Conservation (phyloP, 768 basidiomycete species). For the Phaffia tasmanica region DNA sequence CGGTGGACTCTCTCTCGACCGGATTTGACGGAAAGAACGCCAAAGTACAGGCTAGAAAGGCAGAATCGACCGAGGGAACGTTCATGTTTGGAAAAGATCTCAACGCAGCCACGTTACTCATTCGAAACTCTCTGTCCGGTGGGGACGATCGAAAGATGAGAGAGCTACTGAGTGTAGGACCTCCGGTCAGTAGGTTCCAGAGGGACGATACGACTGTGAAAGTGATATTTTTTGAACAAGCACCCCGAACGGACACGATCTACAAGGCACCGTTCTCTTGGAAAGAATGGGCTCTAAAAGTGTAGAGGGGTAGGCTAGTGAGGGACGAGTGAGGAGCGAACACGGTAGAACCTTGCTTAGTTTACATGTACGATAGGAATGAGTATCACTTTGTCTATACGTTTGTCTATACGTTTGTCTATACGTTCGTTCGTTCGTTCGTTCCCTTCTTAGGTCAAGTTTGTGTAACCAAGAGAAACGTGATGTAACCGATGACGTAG, state of each 20-base stretch:
- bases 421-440: too few species aligned
- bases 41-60: constrained; percentile 13
- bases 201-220: constrained; percentile 26
- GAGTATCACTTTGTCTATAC: too few species aligned
- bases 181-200: constrained; percentile 17
- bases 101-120: constrained; percentile 18
- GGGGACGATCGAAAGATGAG: constrained; percentile 14
- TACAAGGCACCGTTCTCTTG: too few species aligned
- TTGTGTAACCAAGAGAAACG: too few species aligned
- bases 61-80: not conserved
- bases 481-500: too few species aligned
- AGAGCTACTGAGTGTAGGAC: constrained; percentile 16
- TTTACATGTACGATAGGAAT: too few species aligned
- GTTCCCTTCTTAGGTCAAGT: too few species aligned
- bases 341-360: too few species aligned
- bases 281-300: too few species aligned
- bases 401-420: too few species aligned
- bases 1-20: not conserved
- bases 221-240: constrained; percentile 14
- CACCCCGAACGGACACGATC: not conserved
- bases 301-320: too few species aligned
- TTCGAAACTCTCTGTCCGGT: constrained; percentile 25
- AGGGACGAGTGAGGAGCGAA: too few species aligned
- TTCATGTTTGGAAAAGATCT: constrained; percentile 20
- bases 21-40: constrained; percentile 24